Base-by-base conservation (phyloP, 306 rosid species). In the Luffa acutangula region DNA sequence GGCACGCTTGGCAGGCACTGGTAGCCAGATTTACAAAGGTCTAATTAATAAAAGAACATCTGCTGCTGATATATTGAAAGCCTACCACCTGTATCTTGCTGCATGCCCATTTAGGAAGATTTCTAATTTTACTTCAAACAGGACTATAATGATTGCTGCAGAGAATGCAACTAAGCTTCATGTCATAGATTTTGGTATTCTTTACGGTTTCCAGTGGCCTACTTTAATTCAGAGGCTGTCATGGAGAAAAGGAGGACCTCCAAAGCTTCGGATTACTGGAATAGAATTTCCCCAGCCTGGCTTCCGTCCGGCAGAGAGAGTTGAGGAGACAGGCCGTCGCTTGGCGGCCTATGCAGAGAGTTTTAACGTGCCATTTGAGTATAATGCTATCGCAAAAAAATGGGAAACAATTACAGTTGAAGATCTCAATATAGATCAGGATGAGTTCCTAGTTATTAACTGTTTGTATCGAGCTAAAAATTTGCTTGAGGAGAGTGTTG, bases 151-250 rank as follows among this genome's bases (percentile, higher is more conserved):
- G 81, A 20, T 13, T 6, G 79, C 81, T n/a, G 77, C 89, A 3
- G 65, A 11, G 37, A 86, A 80, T 46, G 84, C 91, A 77, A 78
- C 81, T 60, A 88, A 86, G 82, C 60, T 95, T 66, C 99, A 95
- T 79, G 87, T 95, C 80, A 86, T 95, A 77, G 98, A 91, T 81
- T 93, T 95, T 60, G 99, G 99, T 71, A 95, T 93, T 83, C 96
- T 88, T 82, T 95, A 91, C 79, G 99, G 99, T 80, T 90, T 96
- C 83, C 99, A 96, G 64, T 93, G 99, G 99, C 98, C 99, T 11
- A 93, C 96, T 81, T 84, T 91, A 14, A 87, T 93, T 49, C 97
- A 96, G 80, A 80, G 93, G 70, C 74, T 91, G 34, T 80, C 93
- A 7, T 49, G 63, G 82, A 82, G 91, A 82, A 1, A 49, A 0